Evolutionary conservation across 192 early-diverging fungal species (phyloP).

Genomic region (Endogone sp.): DNA sequence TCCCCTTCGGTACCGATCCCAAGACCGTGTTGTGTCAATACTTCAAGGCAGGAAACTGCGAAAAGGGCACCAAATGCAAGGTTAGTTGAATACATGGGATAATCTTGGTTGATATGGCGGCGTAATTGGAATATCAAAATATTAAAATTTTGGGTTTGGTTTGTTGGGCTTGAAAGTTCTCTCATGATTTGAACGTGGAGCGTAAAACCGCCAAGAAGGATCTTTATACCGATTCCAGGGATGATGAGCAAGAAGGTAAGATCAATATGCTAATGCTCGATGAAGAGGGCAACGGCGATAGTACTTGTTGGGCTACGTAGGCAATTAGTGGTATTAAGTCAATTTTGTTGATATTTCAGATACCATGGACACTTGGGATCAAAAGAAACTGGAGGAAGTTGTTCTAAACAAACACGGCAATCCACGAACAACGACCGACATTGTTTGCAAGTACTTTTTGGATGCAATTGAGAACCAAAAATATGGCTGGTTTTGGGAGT

Average conservation of each 20-base stretch:
- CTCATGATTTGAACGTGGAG: conserved; percentile 87
- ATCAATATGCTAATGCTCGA: neutral
- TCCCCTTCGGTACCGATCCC: conserved; percentile 97
- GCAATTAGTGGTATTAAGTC: neutral
- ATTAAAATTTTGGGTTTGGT: neutral
- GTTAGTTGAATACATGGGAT: neutral
- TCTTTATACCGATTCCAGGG: conserved; percentile 86
- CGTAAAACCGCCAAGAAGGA: conserved; percentile 91
- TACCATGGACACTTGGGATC: conserved; percentile 97
- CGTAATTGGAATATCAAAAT: neutral
- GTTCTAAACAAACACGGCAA: conserved; percentile 82
- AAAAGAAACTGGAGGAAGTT: conserved; percentile 85
- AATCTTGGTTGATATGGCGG: too few relatives aligned
- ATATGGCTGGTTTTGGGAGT: conserved; percentile 99
- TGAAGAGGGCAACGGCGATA: neutral
- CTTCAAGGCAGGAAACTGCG: conserved; percentile 90
- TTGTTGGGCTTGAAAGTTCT: conserved; percentile 51
- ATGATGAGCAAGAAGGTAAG: conserved; percentile 54
- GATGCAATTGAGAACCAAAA: conserved; percentile 93
- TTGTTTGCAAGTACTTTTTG: conserved; percentile 98
- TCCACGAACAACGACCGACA: conserved; percentile 84
- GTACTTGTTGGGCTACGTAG: neutral
- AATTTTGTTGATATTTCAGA: conserved; percentile 38
- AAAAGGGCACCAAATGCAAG: conserved; percentile 91
- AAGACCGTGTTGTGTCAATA: conserved; percentile 91